These are phyloP conservation scores for Hamigera avellanea DNA, from an alignment of 495 filamentous ascomycete genomes.

Conservation along the genomic window DNA sequence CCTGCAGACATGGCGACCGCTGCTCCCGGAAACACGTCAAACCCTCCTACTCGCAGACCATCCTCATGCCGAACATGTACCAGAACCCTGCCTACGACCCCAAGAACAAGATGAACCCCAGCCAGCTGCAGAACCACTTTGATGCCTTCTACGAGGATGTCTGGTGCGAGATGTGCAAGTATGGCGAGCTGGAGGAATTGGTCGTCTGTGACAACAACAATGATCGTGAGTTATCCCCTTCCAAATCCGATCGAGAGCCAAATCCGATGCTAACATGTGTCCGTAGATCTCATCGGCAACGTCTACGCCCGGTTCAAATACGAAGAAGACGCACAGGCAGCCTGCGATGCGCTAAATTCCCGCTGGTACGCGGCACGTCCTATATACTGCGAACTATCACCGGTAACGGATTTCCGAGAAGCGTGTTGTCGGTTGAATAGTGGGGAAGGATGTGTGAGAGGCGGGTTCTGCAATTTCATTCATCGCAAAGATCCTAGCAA, in stretches of 20 bases:
- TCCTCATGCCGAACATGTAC: conserved; percentile 97
- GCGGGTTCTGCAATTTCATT: conserved; percentile 98
- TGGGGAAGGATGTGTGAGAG: conserved; percentile 90
- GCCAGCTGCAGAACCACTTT: conserved; percentile 95
- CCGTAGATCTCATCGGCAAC: conserved; percentile 91
- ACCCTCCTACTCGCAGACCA: conserved; percentile 92
- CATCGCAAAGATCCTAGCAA: conserved; percentile 86
- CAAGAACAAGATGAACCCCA: conserved; percentile 90
- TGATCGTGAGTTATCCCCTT: conserved; percentile 57
- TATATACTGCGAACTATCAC: conserved; percentile 94
- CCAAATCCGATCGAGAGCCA: too few relatives aligned
- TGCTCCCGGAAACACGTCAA: conserved; percentile 98
- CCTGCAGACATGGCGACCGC: conserved; percentile 94
- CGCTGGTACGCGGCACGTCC: conserved; percentile 96
- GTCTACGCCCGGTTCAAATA: conserved; percentile 99
- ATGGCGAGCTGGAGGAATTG: conserved; percentile 80
- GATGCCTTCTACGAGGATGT: conserved; percentile 99
- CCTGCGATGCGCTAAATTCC: conserved; percentile 86
- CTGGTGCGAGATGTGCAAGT: conserved; percentile 98
- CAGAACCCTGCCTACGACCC: conserved; percentile 97
- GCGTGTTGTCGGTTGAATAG: conserved; percentile 92
- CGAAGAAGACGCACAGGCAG: conserved; percentile 87
- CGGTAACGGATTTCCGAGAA: conserved; percentile 97
- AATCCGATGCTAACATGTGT: too few relatives aligned
- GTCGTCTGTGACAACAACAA: conserved; percentile 95